Evolutionary conservation across 208 protist species (phyloP).

Genomic region (Leishmania martiniquensis): DNA sequence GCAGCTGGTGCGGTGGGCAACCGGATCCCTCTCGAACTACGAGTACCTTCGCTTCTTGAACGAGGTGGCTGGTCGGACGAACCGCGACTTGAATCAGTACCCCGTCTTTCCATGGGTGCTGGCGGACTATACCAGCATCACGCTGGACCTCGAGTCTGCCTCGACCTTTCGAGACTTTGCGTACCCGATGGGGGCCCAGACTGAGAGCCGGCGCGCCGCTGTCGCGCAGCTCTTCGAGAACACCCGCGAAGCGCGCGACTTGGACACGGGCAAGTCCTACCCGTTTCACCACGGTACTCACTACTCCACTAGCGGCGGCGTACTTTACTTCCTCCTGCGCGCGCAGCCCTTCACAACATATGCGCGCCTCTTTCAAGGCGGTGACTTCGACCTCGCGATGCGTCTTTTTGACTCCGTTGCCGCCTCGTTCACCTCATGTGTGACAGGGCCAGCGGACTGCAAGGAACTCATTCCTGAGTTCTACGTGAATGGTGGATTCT

Average conservation of each 20-base stretch:
- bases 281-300: conserved; percentile 99
- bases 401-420: conserved; percentile 95
- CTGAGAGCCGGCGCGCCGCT: conserved; percentile 61
- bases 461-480: conserved; percentile 98
- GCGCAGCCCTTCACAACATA: conserved; percentile 97
- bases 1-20: conserved; percentile 91
- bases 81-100: conserved; percentile 95
- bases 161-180: conserved; percentile 91
- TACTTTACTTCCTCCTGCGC: conserved; percentile 97
- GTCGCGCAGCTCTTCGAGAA: conserved; percentile 84
- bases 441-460: conserved; percentile 89
- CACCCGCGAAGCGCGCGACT: conserved; percentile 38
- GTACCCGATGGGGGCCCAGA: conserved; percentile 97
- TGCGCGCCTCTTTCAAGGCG: conserved; percentile 84
- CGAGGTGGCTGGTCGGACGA: conserved; percentile 84
- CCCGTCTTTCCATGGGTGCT: conserved; percentile 97
- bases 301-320: conserved; percentile 95
- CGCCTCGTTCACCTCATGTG: conserved; percentile 74
- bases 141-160: conserved; percentile 71
- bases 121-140: conserved; percentile 83
- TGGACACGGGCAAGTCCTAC: conserved; percentile 43
- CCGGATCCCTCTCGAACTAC: conserved; percentile 92
- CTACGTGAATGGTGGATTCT: conserved; percentile 93
- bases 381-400: conserved; percentile 93
- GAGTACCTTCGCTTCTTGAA: conserved; percentile 96